Conservation (phyloP, 2,329 filamentous ascomycete genomes). For the Claviceps citrina region DNA sequence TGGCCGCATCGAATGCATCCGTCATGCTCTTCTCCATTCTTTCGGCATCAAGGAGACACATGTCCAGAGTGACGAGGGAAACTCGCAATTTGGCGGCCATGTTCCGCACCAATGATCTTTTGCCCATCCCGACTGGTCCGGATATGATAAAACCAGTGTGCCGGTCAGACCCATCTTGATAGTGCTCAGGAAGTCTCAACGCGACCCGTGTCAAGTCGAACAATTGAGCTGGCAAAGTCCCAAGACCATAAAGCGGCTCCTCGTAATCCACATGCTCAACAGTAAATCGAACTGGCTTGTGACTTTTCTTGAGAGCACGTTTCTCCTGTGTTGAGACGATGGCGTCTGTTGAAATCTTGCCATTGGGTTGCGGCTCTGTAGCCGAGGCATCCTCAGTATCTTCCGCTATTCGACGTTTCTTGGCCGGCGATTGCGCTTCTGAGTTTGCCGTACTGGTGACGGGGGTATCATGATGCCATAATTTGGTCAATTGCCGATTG, state of each 20-base stretch:
- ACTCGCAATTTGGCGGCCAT: constrained; percentile 58
- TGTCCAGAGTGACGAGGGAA: constrained; percentile 47
- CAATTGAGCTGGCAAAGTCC: constrained; percentile 13
- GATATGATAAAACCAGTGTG: constrained; percentile 52
- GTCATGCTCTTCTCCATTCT: constrained; percentile 23
- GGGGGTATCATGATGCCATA: constrained; percentile 19
- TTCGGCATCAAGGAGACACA: constrained; percentile 23
- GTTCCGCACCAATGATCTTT: constrained; percentile 60
- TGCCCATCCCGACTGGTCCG: constrained; percentile 67
- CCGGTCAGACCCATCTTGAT: constrained; percentile 8
- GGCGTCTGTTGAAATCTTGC: background rate
- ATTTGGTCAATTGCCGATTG: constrained; percentile 27
- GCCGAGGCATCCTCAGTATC: constrained; percentile 13
- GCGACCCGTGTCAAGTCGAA: constrained; percentile 5
- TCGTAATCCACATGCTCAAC: constrained; percentile 14
- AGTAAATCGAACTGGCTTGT: constrained; percentile 16
- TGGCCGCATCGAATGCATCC: constrained; percentile 56
- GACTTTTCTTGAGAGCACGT: constrained; percentile 15
- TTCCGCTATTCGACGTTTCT: constrained; percentile 19
- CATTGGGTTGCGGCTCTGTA: constrained; percentile 2
- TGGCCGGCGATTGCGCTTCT: constrained; percentile 14
- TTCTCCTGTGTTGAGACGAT: constrained; percentile 13
- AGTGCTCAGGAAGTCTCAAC: constrained; percentile 12
- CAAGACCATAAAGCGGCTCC: constrained; percentile 17
- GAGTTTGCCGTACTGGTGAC: constrained; percentile 4